A percentile compares a stretch with the other conserved stretches of the same genome.
These are phyloP conservation scores for Hymenoscyphus fraxineus DNA, from an alignment of 2,329 filamentous ascomycete species.

Conservation along the genomic window DNA sequence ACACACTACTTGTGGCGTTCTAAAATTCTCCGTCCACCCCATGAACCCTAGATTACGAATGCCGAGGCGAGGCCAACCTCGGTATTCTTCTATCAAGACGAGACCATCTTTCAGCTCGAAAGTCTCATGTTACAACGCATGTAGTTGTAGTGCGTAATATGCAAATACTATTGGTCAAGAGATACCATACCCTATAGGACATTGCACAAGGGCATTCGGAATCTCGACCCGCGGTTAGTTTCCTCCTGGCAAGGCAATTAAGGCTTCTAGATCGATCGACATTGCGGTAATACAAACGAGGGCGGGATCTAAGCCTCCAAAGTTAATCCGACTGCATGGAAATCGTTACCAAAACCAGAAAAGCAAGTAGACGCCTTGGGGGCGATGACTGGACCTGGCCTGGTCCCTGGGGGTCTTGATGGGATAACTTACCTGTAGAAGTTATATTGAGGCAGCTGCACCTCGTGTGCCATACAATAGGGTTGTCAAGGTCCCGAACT, in stretches of 20 bases:
- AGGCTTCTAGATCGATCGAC: constrained; percentile 3
- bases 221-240: neutral
- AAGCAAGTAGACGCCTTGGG: neutral
- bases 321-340: constrained; percentile 1
- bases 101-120: neutral
- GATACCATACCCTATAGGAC: neutral
- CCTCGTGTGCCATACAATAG: neutral
- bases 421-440: neutral
- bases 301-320: constrained; percentile 2
- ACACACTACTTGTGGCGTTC: neutral
- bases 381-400: neutral
- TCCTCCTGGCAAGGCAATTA: neutral
- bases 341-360: constrained; percentile 1
- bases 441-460: neutral
- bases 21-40: neutral
- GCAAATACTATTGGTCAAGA: neutral
- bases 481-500: neutral
- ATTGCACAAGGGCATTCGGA: neutral
- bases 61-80: constrained; percentile 1
- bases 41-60: neutral
- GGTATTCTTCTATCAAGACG: neutral
- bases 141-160: neutral
- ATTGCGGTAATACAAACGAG: neutral
- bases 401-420: no score
- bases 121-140: neutral